Evolutionary conservation across 1,284 basidiomycete genomes (phyloP), one percentile per base, ranked within the genome.

Genomic region (Ustilago hordei): DNA sequence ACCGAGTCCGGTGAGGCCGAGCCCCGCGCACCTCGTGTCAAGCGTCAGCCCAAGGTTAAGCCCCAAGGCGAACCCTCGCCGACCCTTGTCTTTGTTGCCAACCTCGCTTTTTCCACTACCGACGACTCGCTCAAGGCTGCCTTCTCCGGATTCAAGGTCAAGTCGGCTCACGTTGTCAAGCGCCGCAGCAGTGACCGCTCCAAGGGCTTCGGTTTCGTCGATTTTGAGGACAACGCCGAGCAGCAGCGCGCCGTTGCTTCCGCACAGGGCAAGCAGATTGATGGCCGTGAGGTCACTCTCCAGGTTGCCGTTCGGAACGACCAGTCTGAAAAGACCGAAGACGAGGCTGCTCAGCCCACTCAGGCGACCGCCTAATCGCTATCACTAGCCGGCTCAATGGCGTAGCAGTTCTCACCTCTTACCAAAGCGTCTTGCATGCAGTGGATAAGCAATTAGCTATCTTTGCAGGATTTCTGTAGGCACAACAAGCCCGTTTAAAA

Each of bases 201-300:
- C 64, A 84, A 84, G 69, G 82, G 82, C 57, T 84, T 82, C 52
- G 82, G 77, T 13, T 84, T 84, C 36, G 80, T 84, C 62, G 79
- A 84, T 50, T 78, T 82, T 41, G 68, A 75, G 43, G 67, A 69
- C 38, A 56, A 72, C 17, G 66, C 70, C 35, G 81, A 81, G 69
- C 82, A 84, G 75, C 62, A 72, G 64, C 67, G 72, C n/a, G 81
- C 81, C 48, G 64, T 84, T 59, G 55, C 77, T 41, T 57, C 78
- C 28, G 60, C 69, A 2, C 70, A 82, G 50, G 69, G 69, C 62
- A 80, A 68, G 68, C 58, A 69, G 56, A 72, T 81, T 53, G 81
- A 80, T 23, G 82, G 80, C 34, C 70, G 81, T 11, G 60, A 74
- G 28, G 59, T 84, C 43, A 62, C 64, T 17, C 69, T 84, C 19